Conservation (phyloP, 495 filamentous ascomycete species). For the Lentithecium fluviatile region DNA sequence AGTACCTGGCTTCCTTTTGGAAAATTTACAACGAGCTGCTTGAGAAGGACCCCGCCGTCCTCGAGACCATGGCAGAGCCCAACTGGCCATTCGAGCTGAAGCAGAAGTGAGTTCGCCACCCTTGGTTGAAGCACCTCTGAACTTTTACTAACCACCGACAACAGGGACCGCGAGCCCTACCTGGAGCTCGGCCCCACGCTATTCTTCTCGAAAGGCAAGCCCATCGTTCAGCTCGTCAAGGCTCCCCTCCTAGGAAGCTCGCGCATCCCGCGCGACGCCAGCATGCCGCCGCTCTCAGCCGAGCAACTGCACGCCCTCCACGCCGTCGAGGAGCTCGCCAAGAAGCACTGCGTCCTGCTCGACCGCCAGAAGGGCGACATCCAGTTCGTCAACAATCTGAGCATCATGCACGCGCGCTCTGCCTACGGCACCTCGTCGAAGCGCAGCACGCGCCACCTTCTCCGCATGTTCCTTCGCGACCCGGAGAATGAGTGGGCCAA, state of each 20-base stretch:
- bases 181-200: slow-evolving; percentile 28
- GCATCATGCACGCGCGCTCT: slow-evolving; percentile 36
- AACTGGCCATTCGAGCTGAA: slow-evolving; percentile 37
- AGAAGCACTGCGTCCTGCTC: slow-evolving; percentile 24
- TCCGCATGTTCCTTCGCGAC: slow-evolving; percentile 37
- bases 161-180: slow-evolving; percentile 9
- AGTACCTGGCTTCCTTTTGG: slow-evolving; percentile 31
- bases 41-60: slow-evolving; percentile 21
- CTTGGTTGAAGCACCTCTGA: neutral
- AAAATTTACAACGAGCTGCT: slow-evolving; percentile 36
- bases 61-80: slow-evolving; percentile 28
- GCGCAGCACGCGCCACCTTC: slow-evolving; percentile 29
- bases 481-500: slow-evolving; percentile 30
- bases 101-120: slow-evolving; percentile 17
- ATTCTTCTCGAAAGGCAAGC: slow-evolving; percentile 31
- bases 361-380: slow-evolving; percentile 34
- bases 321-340: slow-evolving; percentile 25
- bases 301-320: slow-evolving; percentile 26
- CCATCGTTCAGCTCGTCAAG: slow-evolving; percentile 35
- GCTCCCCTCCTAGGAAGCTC: slow-evolving; percentile 31
- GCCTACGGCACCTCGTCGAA: slow-evolving; percentile 17
- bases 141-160: neutral
- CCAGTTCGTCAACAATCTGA: slow-evolving; percentile 36
- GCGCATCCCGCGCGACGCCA: slow-evolving; percentile 15
- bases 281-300: slow-evolving; percentile 22